Evolutionary conservation across 129 eudicot genomes (phyloP), one percentile per base, ranked within the genome.

Genomic region (Arctium lappa): DNA sequence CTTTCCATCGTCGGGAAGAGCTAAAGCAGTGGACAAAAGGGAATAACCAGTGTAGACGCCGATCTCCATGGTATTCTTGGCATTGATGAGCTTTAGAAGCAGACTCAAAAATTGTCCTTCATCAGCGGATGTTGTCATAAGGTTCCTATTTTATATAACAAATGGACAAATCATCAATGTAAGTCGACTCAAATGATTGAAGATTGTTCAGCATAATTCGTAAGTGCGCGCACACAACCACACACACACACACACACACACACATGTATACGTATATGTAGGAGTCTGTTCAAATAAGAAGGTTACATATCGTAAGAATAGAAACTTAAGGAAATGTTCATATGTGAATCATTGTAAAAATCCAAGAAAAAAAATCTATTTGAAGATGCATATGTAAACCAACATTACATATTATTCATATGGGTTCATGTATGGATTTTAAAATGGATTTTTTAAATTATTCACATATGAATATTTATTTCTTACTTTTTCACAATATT

Each of bases 121-220:
- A 79, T 84, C 87, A 0, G 87, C 87, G 6, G 87, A 84, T 4
- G 83, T 84, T 3, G 87, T 79, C 87, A 84, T 84, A 10, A 84
- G 63, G 53, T 84, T 84, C 87, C 87, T 84, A 10, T 31, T 8
- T 8, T 42, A 39, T 10, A 38, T 39, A 13, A 48, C 36, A 77
- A 76, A 15, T 4, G 2, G 8, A 60, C 68, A 60, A 1, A 5
- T 60, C 29, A 60, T 60, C 29, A 5, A 16, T 60, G 22, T n/a
- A 7, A 60, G 8, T 60, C 9, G 2, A 16, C 30, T 60, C 29
- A 60, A 60, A 16, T 8, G 3, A 0, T n/a, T 60, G 66, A 16
- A 60, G 66, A 60, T n/a, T 6, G 8, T 29, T 16, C 2, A n/a
- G 0, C 66, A 6, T 16, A 16, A 53, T 15, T 53, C 65, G 7